Base-by-base conservation (phyloP, 805 yeast genomes). In the Sugiyamaella americana region DNA sequence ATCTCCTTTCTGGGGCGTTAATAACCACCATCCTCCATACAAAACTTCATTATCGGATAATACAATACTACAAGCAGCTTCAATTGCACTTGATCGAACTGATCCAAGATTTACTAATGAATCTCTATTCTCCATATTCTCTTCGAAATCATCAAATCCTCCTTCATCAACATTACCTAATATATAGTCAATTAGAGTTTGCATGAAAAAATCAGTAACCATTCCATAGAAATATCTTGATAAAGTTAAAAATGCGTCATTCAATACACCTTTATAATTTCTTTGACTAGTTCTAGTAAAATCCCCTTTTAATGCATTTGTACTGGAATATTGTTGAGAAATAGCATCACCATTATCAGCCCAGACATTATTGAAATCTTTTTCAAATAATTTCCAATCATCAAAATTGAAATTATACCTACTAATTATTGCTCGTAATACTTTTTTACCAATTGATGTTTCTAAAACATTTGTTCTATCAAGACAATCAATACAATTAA, bases 291-390 rank as follows among this genome's bases (percentile, higher is more conserved):
- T 69, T 47, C 77, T 52, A 1, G 75, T 73, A 50, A 60, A 72
- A 45, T 72, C 77, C 4, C 76, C 76, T 50, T 72, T 73, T 49
- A 77, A 59, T 0, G 81, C 82, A 57, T 72, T 73, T 1, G 82
- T 77, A 3, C 77, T 74, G 2, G 81, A 75, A 56, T 80, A 80
- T 50, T 79, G 82, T 40, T 72, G 77, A 8, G 84, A 78, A 21
- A 80, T 75, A 18, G 75, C 78, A 56, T 80, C 85, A 1, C 85
- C 86, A 57, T 80, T 79, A 56, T 80, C 83, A 1, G 86, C 86
- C 86, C 86, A 80, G 8, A 72, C 40, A 37, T 59, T 51, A 29
- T 70, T 68, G 46, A 60, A 68, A 18, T 32, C 17, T 34, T 46
- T 35, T 49, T 61, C 50, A 62, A 67, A 6, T 35, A 22, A 39